Conservation (phyloP, 306 rosid species). For the Mimosa pudica region DNA sequence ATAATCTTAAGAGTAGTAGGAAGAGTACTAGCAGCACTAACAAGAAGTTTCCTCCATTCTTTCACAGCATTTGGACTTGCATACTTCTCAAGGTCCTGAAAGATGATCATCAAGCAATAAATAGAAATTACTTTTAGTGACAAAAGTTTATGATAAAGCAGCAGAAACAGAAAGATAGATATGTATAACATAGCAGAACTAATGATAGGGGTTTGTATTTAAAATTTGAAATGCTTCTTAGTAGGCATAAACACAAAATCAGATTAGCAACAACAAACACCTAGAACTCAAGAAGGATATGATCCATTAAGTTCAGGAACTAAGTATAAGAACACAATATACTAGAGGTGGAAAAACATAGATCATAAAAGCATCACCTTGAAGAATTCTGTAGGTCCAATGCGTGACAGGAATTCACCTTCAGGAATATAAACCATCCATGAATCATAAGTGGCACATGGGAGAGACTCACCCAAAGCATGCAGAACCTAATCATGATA, state of each 20-base stretch:
- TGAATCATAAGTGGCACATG: constrained; percentile 83
- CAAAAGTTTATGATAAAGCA: neutral
- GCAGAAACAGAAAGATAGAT: neutral
- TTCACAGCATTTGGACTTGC: constrained; percentile 75
- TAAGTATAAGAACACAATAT: neutral
- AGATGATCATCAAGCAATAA: neutral
- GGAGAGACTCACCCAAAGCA: constrained; percentile 81
- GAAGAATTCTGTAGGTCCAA: constrained; percentile 88
- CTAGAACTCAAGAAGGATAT: neutral
- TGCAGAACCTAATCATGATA: constrained; percentile 63
- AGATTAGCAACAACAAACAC: neutral
- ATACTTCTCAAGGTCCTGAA: constrained; percentile 82
- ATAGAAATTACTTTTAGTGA: neutral
- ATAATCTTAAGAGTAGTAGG: constrained; percentile 11
- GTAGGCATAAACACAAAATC: neutral
- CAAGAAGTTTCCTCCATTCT: constrained; percentile 88
- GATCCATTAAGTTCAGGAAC: neutral
- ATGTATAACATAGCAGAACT: neutral
- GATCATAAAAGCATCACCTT: constrained; percentile 46
- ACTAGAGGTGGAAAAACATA: neutral
- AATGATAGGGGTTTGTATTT: neutral
- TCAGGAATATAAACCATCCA: constrained; percentile 96
- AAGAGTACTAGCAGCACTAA: constrained; percentile 40
- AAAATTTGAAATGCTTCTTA: neutral
- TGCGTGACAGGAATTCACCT: constrained; percentile 86